Evolutionary conservation across 495 filamentous ascomycete genomes (phyloP), one percentile per base, ranked within the genome.

Genomic region (Talaromyces trachyspermus): DNA sequence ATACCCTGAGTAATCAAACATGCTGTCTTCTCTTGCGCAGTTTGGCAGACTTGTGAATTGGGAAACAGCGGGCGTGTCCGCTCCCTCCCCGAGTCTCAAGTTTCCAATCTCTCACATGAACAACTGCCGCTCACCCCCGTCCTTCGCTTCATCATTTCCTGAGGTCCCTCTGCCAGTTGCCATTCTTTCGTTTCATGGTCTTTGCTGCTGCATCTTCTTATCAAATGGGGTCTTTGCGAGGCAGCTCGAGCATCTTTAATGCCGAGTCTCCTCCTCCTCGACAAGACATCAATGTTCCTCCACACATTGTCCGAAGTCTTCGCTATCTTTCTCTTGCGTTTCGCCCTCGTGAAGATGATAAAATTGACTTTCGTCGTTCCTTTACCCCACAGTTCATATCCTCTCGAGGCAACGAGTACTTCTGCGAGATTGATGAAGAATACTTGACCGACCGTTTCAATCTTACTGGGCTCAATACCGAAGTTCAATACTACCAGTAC

Each of bases 381-480:
- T 46, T 46, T 25, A 20, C 35, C 19, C 38, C 32, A 23, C 61
- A 95, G 92, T 99, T 99, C 71, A 95, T 96, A 50, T 95, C 89
- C 1, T 95, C 89, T 4, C 81, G 92, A 15, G 92, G 92, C 50
- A 96, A 99, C 69, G 92, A 99, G 62, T 99, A 99, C 67, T 99
- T 96, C 54, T 99, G 92, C 76, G 92, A 99, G 57, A 96, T 99
- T 50, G 92, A 99, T 63, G 92, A 99, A 63, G 92, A 99, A 51
- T 99, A 99, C 62, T 74, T 99, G 14, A 97, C 91, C 42, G 92
- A 99, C 63, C 84, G 92, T 32, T 99, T 99, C 76, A 99, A 99
- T 64, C 74, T 99, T 25, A 99, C 92, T 9, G 92, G 91, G 33
- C 79, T 99, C 25, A 96, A 97, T 64, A 88, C 89, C 25, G 92